phyloP scores from a whole-genome alignment of 2,329 filamentous ascomycete genomes.

The Clarireedia monteithiana region DNA sequence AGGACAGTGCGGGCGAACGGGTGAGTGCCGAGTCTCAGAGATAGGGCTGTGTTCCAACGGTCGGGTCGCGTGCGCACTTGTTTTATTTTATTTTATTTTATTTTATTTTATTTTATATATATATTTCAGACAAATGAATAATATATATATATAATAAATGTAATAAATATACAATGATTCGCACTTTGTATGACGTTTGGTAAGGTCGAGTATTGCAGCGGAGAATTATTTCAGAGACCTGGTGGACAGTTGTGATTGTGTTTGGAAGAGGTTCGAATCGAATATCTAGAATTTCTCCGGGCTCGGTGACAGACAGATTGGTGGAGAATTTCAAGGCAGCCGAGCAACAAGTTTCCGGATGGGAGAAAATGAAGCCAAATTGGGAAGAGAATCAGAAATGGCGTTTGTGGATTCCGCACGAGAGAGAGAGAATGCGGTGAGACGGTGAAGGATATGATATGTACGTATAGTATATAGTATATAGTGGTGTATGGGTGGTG shows the following conservation, averaged over 20 bases:
- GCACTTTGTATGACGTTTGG: neutral
- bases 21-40: neutral
- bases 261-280: too few relatives aligned
- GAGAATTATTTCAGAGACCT: too few relatives aligned
- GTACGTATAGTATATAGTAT: neutral
- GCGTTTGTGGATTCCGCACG: neutral
- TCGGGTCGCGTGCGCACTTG: neutral
- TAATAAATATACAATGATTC: neutral
- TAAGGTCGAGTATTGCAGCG: neutral
- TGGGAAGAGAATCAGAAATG: neutral
- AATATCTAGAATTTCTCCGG: too few relatives aligned
- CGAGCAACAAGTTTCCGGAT: neutral
- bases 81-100: neutral
- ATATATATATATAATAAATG: too few relatives aligned
- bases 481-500: too few relatives aligned
- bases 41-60: neutral
- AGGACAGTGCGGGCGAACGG: neutral
- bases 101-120: neutral
- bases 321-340: too few relatives aligned
- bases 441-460: slow-evolving; percentile 9
- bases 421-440: neutral
- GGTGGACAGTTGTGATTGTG: too few relatives aligned
- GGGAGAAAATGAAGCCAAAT: neutral
- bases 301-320: too few relatives aligned
- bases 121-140: too few relatives aligned